Percentiles rank a stretch among this genome's conserved stretches.
These are phyloP conservation scores for Hyparrhenia diplandra DNA, from an alignment of 176 grass and related monocot species.

Conservation along the genomic window DNA sequence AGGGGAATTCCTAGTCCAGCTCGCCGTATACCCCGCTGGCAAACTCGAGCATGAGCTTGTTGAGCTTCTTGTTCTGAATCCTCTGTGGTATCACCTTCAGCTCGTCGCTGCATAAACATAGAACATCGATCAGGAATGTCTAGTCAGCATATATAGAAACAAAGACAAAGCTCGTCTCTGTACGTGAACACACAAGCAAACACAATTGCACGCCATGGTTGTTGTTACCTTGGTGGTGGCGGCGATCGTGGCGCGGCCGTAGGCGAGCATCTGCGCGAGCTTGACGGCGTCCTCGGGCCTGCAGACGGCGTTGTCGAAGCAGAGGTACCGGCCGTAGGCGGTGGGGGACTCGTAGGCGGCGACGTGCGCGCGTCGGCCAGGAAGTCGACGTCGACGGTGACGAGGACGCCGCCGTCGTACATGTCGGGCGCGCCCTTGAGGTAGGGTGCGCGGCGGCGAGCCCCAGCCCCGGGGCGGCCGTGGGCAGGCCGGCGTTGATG, in stretches of 20 bases:
- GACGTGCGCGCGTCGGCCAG: conserved; percentile 75
- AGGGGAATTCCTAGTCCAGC: conserved; percentile 31
- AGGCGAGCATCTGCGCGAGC: conserved; percentile 59
- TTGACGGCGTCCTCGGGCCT: conserved; percentile 62
- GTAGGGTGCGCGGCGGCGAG: conserved; percentile 41
- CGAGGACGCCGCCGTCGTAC: conserved; percentile 81
- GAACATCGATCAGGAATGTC: neutral
- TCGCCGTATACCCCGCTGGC: conserved; percentile 52
- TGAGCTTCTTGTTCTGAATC: conserved; percentile 84
- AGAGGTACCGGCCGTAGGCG: conserved; percentile 83
- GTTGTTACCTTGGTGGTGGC: conserved; percentile 33
- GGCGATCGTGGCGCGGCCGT: conserved; percentile 24
- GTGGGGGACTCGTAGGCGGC: conserved; percentile 72
- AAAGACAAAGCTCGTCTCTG: too few species aligned
- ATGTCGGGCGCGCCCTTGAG: conserved; percentile 78
- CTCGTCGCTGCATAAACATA: conserved; percentile 45
- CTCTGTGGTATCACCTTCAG: conserved; percentile 61
- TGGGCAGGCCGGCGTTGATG: conserved; percentile 70
- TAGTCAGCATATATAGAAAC: too few species aligned
- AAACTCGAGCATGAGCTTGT: conserved; percentile 80
- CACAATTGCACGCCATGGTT: too few species aligned
- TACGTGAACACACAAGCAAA: too few species aligned
- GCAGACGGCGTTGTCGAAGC: conserved; percentile 74
- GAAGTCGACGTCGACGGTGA: conserved; percentile 70
- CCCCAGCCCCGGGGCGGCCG: conserved; percentile 9